A percentile compares a stretch with the other conserved stretches of the same genome.
Evolutionary conservation across 805 yeast genomes (phyloP).

Genomic region (Hanseniaspora opuntiae): DNA sequence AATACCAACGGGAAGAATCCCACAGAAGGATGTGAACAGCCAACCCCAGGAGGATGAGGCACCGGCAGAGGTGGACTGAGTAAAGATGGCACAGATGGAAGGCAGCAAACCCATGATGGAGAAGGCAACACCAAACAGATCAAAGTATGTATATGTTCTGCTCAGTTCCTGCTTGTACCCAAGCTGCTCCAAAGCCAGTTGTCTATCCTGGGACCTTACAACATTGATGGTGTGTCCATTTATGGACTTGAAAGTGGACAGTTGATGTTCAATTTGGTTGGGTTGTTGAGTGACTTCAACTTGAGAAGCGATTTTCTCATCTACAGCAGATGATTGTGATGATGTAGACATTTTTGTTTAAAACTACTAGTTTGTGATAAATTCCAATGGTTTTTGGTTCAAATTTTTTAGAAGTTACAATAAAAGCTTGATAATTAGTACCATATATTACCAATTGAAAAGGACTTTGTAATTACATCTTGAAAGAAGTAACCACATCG

Average conservation of each 20-base stretch:
- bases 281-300: not conserved
- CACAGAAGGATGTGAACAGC: conserved; percentile 39
- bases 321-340: not conserved
- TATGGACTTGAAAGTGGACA: conserved; percentile 3
- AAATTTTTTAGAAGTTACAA: too few relatives aligned
- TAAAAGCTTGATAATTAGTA: too few relatives aligned
- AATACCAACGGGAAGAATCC: conserved; percentile 45
- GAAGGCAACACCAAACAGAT: conserved; percentile 59
- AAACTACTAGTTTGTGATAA: too few relatives aligned
- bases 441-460: too few relatives aligned
- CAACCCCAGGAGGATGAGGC: conserved; percentile 60
- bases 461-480: too few relatives aligned
- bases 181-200: conserved; percentile 26
- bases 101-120: conserved; percentile 62
- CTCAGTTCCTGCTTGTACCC: conserved; percentile 60
- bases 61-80: conserved; percentile 46
- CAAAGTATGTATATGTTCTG: conserved; percentile 46
- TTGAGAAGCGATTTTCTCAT: not conserved
- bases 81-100: conserved; percentile 44
- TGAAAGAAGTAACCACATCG: too few relatives aligned
- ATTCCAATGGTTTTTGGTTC: too few relatives aligned
- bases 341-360: not conserved
- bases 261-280: not conserved
- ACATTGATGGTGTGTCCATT: conserved; percentile 11
- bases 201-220: conserved; percentile 11